Percentiles rank a stretch among this genome's conserved stretches.
These are phyloP conservation scores for Nidularia pulvinata DNA, from an alignment of 768 basidiomycete species.

Conservation along the genomic window DNA sequence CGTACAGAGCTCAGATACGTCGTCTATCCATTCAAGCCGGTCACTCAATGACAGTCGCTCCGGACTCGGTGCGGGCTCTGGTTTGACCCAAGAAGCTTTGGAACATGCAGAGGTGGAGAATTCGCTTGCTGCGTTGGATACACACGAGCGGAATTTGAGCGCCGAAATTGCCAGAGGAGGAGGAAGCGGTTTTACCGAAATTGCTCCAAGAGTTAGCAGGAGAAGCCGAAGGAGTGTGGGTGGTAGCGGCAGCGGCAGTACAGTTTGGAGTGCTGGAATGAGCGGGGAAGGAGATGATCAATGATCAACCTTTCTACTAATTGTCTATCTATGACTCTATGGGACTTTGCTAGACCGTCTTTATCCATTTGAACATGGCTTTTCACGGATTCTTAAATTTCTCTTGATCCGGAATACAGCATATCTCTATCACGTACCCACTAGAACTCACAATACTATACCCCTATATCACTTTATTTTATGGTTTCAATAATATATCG, in stretches of 20 bases:
- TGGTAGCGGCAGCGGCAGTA: conserved; percentile 73
- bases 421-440: too few relatives aligned
- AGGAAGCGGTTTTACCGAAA: conserved; percentile 79
- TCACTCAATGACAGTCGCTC: conserved; percentile 24
- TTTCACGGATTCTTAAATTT: too few relatives aligned
- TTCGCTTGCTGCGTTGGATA: conserved; percentile 76
- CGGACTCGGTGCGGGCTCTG: conserved; percentile 31
- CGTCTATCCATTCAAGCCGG: conserved; percentile 45
- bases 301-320: too few relatives aligned
- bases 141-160: conserved; percentile 70
- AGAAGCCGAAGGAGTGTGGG: conserved; percentile 59
- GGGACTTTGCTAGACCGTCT: too few relatives aligned
- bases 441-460: too few relatives aligned
- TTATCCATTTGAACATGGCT: too few relatives aligned
- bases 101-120: conserved; percentile 81
- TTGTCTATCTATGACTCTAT: too few relatives aligned
- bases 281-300: too few relatives aligned
- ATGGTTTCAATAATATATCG: too few relatives aligned
- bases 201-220: conserved; percentile 54
- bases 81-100: conserved; percentile 73
- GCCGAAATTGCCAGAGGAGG: conserved; percentile 78
- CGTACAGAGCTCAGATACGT: conserved; percentile 38
- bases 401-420: too few relatives aligned
- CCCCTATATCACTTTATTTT: too few relatives aligned
- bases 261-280: conserved; percentile 89